phyloP scores from a whole-genome alignment of 1,284 basidiomycete genomes.

The Cryptococcus deneoformans region DNA sequence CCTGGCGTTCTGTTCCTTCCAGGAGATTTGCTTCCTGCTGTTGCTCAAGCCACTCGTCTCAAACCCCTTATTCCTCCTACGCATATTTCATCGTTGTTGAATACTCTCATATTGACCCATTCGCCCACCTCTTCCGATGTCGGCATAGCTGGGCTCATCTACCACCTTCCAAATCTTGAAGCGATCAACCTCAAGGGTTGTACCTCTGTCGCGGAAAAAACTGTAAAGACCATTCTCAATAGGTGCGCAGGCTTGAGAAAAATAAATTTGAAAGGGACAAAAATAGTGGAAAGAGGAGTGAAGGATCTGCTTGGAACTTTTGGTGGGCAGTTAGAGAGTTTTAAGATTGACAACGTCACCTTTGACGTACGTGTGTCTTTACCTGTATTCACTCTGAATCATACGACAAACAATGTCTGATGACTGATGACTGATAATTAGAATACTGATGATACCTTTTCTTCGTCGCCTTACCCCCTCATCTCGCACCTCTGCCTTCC shows the following conservation, averaged over 20 bases:
- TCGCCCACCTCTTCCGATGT: slow-evolving; percentile 18
- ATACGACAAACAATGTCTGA: no score
- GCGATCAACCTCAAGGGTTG: slow-evolving; percentile 33
- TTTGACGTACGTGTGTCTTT: slow-evolving; percentile 20
- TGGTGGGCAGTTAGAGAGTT: slow-evolving; percentile 20
- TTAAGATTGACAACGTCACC: slow-evolving; percentile 25
- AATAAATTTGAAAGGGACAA: slow-evolving; percentile 34
- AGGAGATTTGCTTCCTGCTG: slow-evolving; percentile 17
- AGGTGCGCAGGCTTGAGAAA: slow-evolving; percentile 7
- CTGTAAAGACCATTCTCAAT: slow-evolving; percentile 19
- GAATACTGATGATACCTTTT: no score
- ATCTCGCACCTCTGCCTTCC: slow-evolving; percentile 30
- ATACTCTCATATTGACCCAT: slow-evolving; percentile 17
- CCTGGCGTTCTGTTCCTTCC: slow-evolving; percentile 22
- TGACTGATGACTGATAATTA: no score
- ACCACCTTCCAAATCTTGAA: slow-evolving; percentile 22
- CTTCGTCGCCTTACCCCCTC: not conserved
- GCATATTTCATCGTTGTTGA: not conserved
- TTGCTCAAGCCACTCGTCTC: slow-evolving; percentile 14
- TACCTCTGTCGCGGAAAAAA: slow-evolving; percentile 12
- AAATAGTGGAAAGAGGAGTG: slow-evolving; percentile 19
- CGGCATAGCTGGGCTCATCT: slow-evolving; percentile 24
- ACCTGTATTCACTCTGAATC: not conserved
- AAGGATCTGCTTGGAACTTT: slow-evolving; percentile 19
- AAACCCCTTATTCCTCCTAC: slow-evolving; percentile 18